Conservation (phyloP, 2,329 filamentous ascomycete species). For the Colletotrichum siamense region DNA sequence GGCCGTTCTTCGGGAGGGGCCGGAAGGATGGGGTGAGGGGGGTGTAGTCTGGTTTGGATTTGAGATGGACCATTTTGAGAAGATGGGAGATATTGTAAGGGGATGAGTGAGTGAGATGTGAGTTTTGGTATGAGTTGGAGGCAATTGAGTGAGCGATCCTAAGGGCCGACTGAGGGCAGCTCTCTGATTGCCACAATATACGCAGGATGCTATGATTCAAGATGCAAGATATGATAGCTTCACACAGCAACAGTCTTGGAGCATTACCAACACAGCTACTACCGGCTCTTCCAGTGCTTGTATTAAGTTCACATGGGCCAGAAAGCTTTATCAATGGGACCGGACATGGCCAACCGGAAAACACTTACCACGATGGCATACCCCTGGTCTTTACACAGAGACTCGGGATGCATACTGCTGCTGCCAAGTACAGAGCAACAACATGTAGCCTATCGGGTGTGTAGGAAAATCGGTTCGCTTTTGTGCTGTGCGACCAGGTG, state of each 20-base stretch:
- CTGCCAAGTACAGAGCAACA: neutral
- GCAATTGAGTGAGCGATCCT: neutral
- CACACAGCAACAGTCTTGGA: neutral
- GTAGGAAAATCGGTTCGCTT: rapidly evolving
- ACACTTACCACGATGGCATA: neutral
- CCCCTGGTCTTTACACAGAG: neutral
- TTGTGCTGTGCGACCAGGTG: neutral
- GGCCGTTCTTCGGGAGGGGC: slow-evolving; percentile 38
- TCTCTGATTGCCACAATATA: neutral
- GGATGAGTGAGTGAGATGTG: neutral
- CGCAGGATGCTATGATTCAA: neutral
- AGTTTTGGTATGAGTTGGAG: rapidly evolving
- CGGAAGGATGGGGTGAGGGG: slow-evolving; percentile 33
- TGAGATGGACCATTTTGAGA: slow-evolving; percentile 28
- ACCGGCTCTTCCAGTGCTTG: neutral
- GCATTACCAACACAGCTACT: neutral
- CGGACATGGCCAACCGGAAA: neutral
- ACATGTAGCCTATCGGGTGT: neutral
- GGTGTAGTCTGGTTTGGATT: slow-evolving; percentile 32
- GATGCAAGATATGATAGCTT: neutral
- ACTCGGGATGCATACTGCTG: neutral
- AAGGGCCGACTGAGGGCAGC: neutral
- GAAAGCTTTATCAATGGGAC: neutral
- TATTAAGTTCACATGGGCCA: neutral
- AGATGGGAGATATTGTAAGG: rapidly evolving